These are phyloP conservation scores for Halophytophthora polymorphica DNA, from an alignment of 352 stramenopile species.

Conservation along the genomic window DNA sequence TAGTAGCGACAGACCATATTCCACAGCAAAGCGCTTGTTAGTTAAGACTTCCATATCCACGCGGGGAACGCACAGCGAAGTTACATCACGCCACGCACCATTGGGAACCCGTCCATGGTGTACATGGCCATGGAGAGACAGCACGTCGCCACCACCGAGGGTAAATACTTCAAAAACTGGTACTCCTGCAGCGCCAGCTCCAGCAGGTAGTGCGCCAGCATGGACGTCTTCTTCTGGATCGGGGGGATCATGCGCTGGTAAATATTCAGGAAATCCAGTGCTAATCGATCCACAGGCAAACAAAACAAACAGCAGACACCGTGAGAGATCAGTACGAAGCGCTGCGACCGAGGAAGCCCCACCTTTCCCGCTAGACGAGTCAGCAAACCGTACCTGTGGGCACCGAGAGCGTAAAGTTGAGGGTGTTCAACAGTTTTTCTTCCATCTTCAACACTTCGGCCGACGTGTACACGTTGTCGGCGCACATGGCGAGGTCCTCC, in stretches of 20 bases:
- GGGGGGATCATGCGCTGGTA: constrained; percentile 86
- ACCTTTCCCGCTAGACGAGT: neutral
- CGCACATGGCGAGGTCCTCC: constrained; percentile 89
- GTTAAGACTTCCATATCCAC: constrained; percentile 1
- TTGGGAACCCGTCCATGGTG: constrained; percentile 76
- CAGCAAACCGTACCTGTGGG: constrained; percentile 58
- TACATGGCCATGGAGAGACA: constrained; percentile 86
- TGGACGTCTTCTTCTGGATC: constrained; percentile 81
- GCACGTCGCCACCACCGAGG: constrained; percentile 82
- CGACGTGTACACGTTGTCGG: constrained; percentile 89
- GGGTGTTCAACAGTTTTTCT: constrained; percentile 89
- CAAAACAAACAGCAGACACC: constrained; percentile 4
- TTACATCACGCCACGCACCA: constrained; percentile 34
- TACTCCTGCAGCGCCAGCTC: constrained; percentile 88
- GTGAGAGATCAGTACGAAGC: constrained; percentile 3
- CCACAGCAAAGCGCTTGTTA: too few relatives aligned
- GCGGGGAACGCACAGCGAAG: neutral
- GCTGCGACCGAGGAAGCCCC: too few relatives aligned
- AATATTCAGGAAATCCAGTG: constrained; percentile 88
- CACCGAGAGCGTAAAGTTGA: constrained; percentile 89
- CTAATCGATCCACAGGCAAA: constrained; percentile 21
- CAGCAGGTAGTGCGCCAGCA: constrained; percentile 87
- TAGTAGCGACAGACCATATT: constrained; percentile 2
- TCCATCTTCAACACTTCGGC: constrained; percentile 90
- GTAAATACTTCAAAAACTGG: constrained; percentile 82